Evolutionary conservation across 345 rosid genomes (phyloP).

Genomic region (Populus ilicifolia): DNA sequence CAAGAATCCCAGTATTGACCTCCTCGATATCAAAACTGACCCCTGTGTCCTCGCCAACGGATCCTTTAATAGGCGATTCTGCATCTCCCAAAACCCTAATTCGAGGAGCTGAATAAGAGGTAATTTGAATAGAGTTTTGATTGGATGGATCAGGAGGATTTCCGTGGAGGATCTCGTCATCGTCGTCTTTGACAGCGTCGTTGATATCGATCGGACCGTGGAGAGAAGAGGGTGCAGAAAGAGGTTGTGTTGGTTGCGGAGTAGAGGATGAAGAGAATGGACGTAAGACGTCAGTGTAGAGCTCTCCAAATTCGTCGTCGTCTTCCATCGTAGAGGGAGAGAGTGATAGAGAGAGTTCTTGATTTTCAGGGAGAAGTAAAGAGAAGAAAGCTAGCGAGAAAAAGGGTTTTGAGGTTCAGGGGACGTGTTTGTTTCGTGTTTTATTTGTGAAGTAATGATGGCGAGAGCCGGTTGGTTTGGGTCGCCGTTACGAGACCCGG

Average conservation of each 20-base stretch:
- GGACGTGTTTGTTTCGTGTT: not conserved
- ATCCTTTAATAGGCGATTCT: slow-evolving; percentile 15
- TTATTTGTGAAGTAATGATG: not conserved
- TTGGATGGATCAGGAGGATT: slow-evolving; percentile 7
- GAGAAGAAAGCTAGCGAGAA: not conserved
- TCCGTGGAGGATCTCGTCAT: slow-evolving; percentile 7
- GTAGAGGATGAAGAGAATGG: slow-evolving; percentile 46
- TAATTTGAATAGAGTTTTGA: slow-evolving; percentile 14
- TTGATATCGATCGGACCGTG: slow-evolving; percentile 64
- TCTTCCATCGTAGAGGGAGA: slow-evolving; percentile 56
- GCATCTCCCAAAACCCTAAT: slow-evolving; percentile 46
- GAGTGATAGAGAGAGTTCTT: not conserved
- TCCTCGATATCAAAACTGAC: slow-evolving; percentile 86
- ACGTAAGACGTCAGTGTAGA: slow-evolving; percentile 73
- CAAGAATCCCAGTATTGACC: slow-evolving; percentile 30
- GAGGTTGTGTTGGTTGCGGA: slow-evolving; percentile 21
- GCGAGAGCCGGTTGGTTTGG: not conserved
- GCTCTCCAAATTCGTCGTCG: slow-evolving; percentile 99
- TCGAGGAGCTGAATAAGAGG: slow-evolving; percentile 23
- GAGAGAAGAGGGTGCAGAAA: slow-evolving; percentile 23
- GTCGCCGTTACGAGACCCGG: not conserved
- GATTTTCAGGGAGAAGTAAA: not conserved
- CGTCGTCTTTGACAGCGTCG: slow-evolving; percentile 26
- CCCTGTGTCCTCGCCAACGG: slow-evolving; percentile 21
- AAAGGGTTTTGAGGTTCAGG: slow-evolving; percentile 9